These are phyloP conservation scores for Clohesyomyces aquaticus DNA, from an alignment of 495 filamentous ascomycete species.

Conservation along the genomic window DNA sequence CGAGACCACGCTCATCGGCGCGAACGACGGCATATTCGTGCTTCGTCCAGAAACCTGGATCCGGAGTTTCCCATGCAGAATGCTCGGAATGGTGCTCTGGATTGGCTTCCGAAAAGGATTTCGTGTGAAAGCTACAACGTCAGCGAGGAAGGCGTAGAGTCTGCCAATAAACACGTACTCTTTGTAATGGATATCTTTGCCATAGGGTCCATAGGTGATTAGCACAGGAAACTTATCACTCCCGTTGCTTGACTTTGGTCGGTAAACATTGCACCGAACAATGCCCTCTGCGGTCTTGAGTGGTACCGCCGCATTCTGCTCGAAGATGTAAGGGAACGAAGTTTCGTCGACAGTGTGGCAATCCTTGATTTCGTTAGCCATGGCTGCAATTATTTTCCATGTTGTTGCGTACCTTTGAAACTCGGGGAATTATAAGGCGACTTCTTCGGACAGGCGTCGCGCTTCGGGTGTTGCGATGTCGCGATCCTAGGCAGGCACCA, in stretches of 20 bases:
- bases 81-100: conserved; percentile 51
- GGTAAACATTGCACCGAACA: conserved; percentile 44
- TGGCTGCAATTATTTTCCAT: conserved; percentile 5
- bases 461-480: too few relatives aligned
- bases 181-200: conserved; percentile 62
- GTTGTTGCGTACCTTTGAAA: too few relatives aligned
- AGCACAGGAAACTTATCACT: conserved; percentile 52
- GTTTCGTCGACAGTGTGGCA: conserved; percentile 44
- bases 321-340: conserved; percentile 47
- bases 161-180: conserved; percentile 38
- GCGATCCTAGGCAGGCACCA: too few relatives aligned
- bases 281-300: conserved; percentile 37
- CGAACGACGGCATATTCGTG: conserved; percentile 64
- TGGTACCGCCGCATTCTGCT: conserved; percentile 47
- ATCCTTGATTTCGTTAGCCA: conserved; percentile 36
- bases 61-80: conserved; percentile 68
- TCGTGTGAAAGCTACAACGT: conserved; percentile 47
- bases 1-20: conserved; percentile 62
- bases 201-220: conserved; percentile 66
- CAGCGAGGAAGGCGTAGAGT: background rate
- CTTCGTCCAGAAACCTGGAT: conserved; percentile 65
- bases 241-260: conserved; percentile 37
- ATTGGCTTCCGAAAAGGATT: conserved; percentile 55
- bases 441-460: too few relatives aligned
- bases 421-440: too few relatives aligned